These are phyloP conservation scores for Neofusicoccum umdonicola DNA, from an alignment of 2,329 filamentous ascomycete species.

Conservation along the genomic window DNA sequence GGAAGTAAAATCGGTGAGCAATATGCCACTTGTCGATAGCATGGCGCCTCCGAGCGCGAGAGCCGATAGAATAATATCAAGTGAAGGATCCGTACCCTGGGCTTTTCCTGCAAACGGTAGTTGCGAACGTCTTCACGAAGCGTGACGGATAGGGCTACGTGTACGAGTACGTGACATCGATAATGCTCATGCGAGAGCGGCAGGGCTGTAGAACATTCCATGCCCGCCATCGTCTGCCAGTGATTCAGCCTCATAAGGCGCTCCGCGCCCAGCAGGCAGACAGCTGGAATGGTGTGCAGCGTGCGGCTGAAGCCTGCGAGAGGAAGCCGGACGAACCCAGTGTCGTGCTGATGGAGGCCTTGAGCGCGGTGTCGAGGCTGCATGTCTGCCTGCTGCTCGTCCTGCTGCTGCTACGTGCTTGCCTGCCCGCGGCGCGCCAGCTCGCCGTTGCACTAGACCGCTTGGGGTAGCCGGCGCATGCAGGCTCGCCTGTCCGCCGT, in stretches of 20 bases:
- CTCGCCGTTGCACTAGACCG: not conserved
- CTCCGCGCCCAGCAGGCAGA: not conserved
- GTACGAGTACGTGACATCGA: not conserved
- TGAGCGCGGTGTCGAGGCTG: not conserved
- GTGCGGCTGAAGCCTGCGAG: not conserved
- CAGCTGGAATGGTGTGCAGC: not conserved
- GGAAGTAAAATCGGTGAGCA: not conserved
- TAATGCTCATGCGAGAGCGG: not conserved
- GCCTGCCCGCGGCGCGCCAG: not conserved
- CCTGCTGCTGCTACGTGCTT: not conserved
- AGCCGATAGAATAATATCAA: not conserved
- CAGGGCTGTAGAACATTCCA: not conserved
- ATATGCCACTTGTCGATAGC: not conserved
- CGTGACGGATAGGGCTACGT: not conserved
- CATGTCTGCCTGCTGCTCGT: not conserved
- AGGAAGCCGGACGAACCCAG: not conserved
- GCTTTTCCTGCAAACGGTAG: not conserved
- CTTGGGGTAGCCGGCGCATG: not conserved
- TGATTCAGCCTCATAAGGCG: not conserved
- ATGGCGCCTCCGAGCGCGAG: not conserved
- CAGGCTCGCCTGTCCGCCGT: not conserved
- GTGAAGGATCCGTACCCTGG: not conserved
- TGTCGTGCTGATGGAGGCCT: constrained; percentile 1
- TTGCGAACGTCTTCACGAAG: not conserved
- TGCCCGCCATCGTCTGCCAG: not conserved